A percentile compares a stretch with the other conserved stretches of the same genome.
These are phyloP conservation scores for Rosellinia necatrix DNA, from an alignment of 2,329 filamentous ascomycete species.

Conservation along the genomic window DNA sequence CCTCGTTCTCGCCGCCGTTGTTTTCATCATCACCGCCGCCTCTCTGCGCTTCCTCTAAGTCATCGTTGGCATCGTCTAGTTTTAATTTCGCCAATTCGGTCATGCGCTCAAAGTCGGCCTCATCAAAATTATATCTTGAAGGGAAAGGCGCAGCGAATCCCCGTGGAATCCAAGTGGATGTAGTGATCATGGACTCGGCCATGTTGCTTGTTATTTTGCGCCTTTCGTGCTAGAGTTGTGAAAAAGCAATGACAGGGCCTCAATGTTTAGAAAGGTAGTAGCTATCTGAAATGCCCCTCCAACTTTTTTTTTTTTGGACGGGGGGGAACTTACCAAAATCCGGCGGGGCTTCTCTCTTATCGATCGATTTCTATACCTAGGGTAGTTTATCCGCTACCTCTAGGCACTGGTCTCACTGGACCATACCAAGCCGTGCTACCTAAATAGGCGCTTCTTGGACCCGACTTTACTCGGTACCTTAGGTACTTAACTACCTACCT, in stretches of 20 bases:
- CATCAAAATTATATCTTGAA: slow-evolving; percentile 74
- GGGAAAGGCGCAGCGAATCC: slow-evolving; percentile 78
- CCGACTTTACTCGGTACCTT: too few species aligned
- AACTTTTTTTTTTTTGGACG: slow-evolving; percentile 31
- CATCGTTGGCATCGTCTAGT: slow-evolving; percentile 89
- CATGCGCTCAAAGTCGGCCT: slow-evolving; percentile 76
- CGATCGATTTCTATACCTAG: slow-evolving; percentile 31
- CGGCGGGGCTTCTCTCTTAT: slow-evolving; percentile 34
- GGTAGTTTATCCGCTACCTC: too few species aligned
- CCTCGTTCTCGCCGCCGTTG: too few species aligned
- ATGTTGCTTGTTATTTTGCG: slow-evolving; percentile 43
- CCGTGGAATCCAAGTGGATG: slow-evolving; percentile 75
- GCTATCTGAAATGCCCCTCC: slow-evolving; percentile 29
- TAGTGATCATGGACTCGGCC: slow-evolving; percentile 72
- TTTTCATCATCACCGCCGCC: slow-evolving; percentile 30
- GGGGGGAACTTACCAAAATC: slow-evolving; percentile 30
- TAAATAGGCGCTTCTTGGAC: too few species aligned
- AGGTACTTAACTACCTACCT: too few species aligned
- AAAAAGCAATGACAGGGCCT: too few species aligned
- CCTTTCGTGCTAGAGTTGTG: too few species aligned
- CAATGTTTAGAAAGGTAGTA: too few species aligned
- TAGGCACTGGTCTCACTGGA: background rate
- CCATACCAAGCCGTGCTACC: background rate
- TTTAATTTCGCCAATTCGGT: slow-evolving; percentile 75
- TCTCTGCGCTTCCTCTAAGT: slow-evolving; percentile 72